These are phyloP conservation scores for Trypanosoma avium DNA, from an alignment of 208 protist species.

Conservation along the genomic window DNA sequence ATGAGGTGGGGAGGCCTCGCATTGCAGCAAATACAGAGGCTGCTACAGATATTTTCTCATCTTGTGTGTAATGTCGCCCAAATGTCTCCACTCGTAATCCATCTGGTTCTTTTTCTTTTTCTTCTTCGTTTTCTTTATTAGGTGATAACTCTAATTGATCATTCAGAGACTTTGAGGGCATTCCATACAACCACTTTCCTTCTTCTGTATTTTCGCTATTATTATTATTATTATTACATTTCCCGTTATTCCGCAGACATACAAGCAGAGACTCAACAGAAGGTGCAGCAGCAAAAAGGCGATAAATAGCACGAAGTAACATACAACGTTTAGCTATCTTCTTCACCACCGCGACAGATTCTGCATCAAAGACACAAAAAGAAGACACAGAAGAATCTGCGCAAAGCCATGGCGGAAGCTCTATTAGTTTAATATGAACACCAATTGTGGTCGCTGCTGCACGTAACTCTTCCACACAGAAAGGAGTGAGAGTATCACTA, in stretches of 20 bases:
- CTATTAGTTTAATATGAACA: constrained; percentile 40
- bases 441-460: constrained; percentile 39
- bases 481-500: constrained; percentile 43
- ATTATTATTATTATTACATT: no score
- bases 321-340: constrained; percentile 18
- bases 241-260: no score
- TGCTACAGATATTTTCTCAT: constrained; percentile 44
- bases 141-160: no score
- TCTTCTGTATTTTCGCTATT: neutral
- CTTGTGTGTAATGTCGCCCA: constrained; percentile 58
- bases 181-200: neutral
- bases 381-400: constrained; percentile 6
- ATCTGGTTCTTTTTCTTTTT: neutral
- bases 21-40: neutral
- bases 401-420: constrained; percentile 16
- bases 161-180: neutral
- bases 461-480: constrained; percentile 59
- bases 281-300: constrained; percentile 44
- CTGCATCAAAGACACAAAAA: constrained; percentile 25
- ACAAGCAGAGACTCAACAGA: constrained; percentile 49
- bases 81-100: constrained; percentile 58
- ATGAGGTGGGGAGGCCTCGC: neutral
- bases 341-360: constrained; percentile 1
- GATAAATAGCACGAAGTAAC: constrained; percentile 23
- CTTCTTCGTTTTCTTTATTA: neutral